Base-by-base conservation (phyloP, 441 rosid species). In the Erodium texanum region DNA sequence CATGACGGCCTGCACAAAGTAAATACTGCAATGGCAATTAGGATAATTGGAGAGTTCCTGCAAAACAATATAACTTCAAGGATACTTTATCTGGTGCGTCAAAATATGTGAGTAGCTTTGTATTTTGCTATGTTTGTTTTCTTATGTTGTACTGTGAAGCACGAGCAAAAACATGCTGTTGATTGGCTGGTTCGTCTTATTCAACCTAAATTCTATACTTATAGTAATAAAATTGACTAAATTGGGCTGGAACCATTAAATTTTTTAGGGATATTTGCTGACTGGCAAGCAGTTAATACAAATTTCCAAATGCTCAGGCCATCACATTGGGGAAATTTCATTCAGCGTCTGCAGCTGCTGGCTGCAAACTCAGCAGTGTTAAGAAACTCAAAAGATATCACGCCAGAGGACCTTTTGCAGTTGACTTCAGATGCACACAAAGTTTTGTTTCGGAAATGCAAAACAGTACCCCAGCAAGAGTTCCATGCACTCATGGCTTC, bases 21-120 rank as follows among this genome's bases (percentile, higher is more conserved):
- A 67, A 95, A 90, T 81, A 90, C 89, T 75, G 77, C 73, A 24
- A 76, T 92, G 87, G 89, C 98, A 69, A 84, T 95, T 34, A 90
- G 86, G 84, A 72, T 89, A 32, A 81, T 95, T 56, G 93, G 86
- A 73, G 93, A 80, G 73, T 85, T 92, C 79, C 74, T 95, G 71
- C 86, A 79, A 58, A 82, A 89, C 76, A 86, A 87, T 83, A 83
- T 81, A 62, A 86, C 95, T 71, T 85, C 96, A 5, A 86, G 83
- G 80, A 86, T 95, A 73, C 84, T 95, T 78, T 85, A 71, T 82
- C 80, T 95, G 85, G 90, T 93, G 68, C 78, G 82, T 65, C 83
- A 76, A 76, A 95, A 86, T 81, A 78, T 95, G 99, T 95, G 80
- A 78, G 92, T 36, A 59, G 63, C 63, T 59, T 9, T 59, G 10